phyloP scores from a whole-genome alignment of 306 rosid species.

The Coriaria nepalensis region DNA sequence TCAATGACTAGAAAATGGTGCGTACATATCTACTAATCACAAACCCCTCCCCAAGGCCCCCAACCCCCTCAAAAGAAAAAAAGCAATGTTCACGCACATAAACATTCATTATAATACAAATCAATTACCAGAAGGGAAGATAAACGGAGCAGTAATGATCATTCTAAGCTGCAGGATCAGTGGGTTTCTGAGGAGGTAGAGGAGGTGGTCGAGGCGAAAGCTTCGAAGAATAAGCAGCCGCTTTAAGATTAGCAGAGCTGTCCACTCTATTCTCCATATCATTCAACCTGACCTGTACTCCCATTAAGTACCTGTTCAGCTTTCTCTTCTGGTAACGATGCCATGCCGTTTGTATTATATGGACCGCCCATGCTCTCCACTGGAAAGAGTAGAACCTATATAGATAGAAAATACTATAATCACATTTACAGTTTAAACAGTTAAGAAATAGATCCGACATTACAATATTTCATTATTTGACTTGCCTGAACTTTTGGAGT shows the following conservation, averaged over 20 bases:
- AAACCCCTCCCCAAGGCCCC: no score
- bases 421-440: not conserved
- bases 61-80: no score
- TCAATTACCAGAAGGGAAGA: no score
- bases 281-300: slow-evolving; percentile 34
- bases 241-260: slow-evolving; percentile 32
- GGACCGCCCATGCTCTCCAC: slow-evolving; percentile 73
- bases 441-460: not conserved
- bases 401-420: not conserved
- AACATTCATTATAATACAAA: no score
- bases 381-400: slow-evolving; percentile 62
- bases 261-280: slow-evolving; percentile 26
- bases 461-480: slow-evolving; percentile 6
- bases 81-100: no score
- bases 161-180: slow-evolving; percentile 26
- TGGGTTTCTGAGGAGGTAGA: slow-evolving; percentile 54
- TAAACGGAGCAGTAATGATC: no score
- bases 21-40: no score
- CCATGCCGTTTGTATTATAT: slow-evolving; percentile 70
- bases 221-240: slow-evolving; percentile 54
- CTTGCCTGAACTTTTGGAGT: slow-evolving; percentile 60
- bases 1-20: no score
- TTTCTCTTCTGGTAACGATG: slow-evolving; percentile 37
- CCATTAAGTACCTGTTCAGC: slow-evolving; percentile 31
- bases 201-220: slow-evolving; percentile 22